These are phyloP conservation scores for Luffa aegyptiaca DNA, from an alignment of 306 rosid species.

Conservation along the genomic window DNA sequence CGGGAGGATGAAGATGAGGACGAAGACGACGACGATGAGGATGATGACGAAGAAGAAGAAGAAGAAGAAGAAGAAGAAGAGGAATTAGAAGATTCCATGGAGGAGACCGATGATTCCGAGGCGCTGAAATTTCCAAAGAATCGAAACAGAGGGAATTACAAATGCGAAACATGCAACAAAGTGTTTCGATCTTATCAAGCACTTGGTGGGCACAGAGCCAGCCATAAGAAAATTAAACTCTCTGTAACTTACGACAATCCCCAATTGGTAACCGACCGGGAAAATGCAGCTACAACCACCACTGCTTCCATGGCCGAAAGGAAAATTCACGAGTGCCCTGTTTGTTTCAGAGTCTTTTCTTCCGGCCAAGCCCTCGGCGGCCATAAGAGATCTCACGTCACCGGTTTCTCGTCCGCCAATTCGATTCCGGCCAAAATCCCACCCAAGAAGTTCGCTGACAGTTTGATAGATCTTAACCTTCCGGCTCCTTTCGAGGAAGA, in stretches of 20 bases:
- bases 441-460: constrained; percentile 18
- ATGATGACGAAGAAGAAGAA: not conserved
- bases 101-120: constrained; percentile 45
- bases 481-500: constrained; percentile 77
- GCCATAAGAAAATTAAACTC: constrained; percentile 71
- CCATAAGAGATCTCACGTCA: constrained; percentile 86
- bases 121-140: constrained; percentile 24
- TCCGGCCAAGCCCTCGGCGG: constrained; percentile 98
- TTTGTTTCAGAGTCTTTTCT: constrained; percentile 71
- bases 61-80: constrained; percentile 18
- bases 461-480: constrained; percentile 78
- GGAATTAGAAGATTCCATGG: constrained; percentile 24
- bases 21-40: not conserved
- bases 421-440: not conserved
- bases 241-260: not conserved
- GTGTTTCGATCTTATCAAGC: constrained; percentile 86
- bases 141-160: constrained; percentile 42
- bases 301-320: constrained; percentile 16
- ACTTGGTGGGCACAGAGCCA: constrained; percentile 88
- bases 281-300: constrained; percentile 15
- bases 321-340: constrained; percentile 66
- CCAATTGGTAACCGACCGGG: not conserved
- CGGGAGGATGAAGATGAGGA: not conserved
- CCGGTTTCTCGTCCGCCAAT: constrained; percentile 16
- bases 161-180: constrained; percentile 83